Percentiles rank a stretch among this genome's conserved stretches.
Evolutionary conservation across 176 grass and related monocot genomes (phyloP).

Genomic region (Typha latifolia): DNA sequence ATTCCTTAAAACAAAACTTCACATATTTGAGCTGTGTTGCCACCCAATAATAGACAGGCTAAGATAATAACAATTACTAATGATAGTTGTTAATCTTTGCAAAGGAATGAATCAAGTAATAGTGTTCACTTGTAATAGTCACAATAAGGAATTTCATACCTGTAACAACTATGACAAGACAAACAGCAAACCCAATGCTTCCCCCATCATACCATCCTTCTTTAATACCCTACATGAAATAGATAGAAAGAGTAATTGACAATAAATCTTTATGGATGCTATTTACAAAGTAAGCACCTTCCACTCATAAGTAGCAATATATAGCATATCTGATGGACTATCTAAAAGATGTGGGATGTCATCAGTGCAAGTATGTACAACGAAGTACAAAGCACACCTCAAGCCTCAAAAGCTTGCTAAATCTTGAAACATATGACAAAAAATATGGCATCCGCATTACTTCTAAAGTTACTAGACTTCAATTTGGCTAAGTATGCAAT

Average conservation of each 20-base stretch:
- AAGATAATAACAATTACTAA: too few species aligned
- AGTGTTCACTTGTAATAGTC: not conserved
- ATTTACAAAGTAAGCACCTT: too few species aligned
- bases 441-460: too few species aligned
- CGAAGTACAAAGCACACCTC: not conserved
- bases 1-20: too few species aligned
- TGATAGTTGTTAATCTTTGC: too few species aligned
- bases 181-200: constrained; percentile 86
- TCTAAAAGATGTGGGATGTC: not conserved
- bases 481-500: too few species aligned
- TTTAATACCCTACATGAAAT: constrained; percentile 68
- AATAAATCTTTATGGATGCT: not conserved
- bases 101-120: too few species aligned
- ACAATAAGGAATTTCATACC: constrained; percentile 33
- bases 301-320: not conserved
- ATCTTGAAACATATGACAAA: not conserved
- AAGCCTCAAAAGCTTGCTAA: too few species aligned
- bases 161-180: constrained; percentile 84
- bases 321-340: not conserved
- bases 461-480: too few species aligned
- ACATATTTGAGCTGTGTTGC: too few species aligned
- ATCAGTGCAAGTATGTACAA: not conserved
- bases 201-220: constrained; percentile 98
- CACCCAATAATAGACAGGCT: too few species aligned
- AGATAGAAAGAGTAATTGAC: not conserved